These are phyloP conservation scores for Penicillium hordei DNA, from an alignment of 2,329 filamentous ascomycete species.

Conservation along the genomic window DNA sequence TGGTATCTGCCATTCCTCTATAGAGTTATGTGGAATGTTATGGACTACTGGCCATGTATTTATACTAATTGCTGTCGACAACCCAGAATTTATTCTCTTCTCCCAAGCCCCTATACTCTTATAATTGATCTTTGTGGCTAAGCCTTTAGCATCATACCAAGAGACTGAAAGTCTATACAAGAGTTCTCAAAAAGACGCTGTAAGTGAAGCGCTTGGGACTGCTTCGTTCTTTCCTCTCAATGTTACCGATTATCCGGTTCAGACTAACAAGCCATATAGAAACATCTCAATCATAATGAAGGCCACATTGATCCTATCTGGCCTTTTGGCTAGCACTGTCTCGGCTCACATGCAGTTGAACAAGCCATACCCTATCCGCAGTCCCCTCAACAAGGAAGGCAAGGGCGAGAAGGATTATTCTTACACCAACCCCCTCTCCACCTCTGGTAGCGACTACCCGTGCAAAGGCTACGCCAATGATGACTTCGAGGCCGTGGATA, in stretches of 20 bases:
- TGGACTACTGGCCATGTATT: constrained; percentile 12
- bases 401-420: constrained; percentile 63
- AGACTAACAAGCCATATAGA: constrained; percentile 3
- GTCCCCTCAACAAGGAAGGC: constrained; percentile 50
- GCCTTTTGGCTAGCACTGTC: constrained; percentile 35
- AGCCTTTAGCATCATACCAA: constrained; percentile 9
- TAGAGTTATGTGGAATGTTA: constrained; percentile 19
- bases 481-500: constrained; percentile 56
- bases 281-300: constrained; percentile 32
- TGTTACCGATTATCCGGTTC: neutral
- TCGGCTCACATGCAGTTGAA: constrained; percentile 57
- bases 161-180: constrained; percentile 1
- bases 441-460: constrained; percentile 64
- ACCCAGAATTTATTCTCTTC: neutral
- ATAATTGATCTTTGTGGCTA: constrained; percentile 16
- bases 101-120: constrained; percentile 1
- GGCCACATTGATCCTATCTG: constrained; percentile 28
- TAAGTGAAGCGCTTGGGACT: neutral
- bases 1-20: constrained; percentile 25
- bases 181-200: neutral
- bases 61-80: constrained; percentile 8
- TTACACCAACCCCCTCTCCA: constrained; percentile 66
- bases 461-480: constrained; percentile 69
- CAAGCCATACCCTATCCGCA: constrained; percentile 55
- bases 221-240: neutral